These are phyloP conservation scores for Myrica gale DNA, from an alignment of 306 rosid genomes.

Conservation along the genomic window DNA sequence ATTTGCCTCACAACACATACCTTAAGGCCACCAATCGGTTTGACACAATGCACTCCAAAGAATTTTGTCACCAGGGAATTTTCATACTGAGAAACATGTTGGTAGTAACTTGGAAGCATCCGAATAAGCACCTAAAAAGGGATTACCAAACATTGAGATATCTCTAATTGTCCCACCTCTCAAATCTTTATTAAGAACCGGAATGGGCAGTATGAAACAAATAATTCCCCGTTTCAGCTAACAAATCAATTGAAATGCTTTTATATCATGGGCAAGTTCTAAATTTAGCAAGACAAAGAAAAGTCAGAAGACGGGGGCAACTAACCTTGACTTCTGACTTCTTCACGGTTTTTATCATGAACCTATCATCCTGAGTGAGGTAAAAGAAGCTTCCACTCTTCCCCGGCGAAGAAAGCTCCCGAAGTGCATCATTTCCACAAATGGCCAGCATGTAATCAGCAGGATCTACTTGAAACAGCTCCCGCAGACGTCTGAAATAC, in stretches of 20 bases:
- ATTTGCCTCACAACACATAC: conserved; percentile 32
- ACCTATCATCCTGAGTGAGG: conserved; percentile 90
- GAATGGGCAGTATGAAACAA: neutral
- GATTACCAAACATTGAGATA: conserved; percentile 19
- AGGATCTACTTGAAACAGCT: conserved; percentile 80
- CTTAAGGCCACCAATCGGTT: conserved; percentile 93
- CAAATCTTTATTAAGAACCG: neutral
- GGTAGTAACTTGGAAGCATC: conserved; percentile 84
- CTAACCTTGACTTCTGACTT: conserved; percentile 96
- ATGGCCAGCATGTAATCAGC: conserved; percentile 95
- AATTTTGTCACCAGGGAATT: conserved; percentile 91
- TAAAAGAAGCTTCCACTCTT: conserved; percentile 95
- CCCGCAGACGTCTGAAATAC: conserved; percentile 73
- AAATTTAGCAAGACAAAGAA: conserved; percentile 2
- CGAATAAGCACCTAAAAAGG: conserved; percentile 76
- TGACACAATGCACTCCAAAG: conserved; percentile 94
- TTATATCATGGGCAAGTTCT: neutral
- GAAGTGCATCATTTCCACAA: conserved; percentile 84
- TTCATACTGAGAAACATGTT: conserved; percentile 62
- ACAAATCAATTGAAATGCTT: neutral
- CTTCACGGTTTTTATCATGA: conserved; percentile 93
- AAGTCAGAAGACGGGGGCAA: conserved; percentile 22
- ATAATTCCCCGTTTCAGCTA: neutral
- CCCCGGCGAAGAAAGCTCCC: conserved; percentile 97
- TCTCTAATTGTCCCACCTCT: conserved; percentile 3